phyloP scores from a whole-genome alignment of 495 filamentous ascomycete species.

The Annulohypoxylon nitens region DNA sequence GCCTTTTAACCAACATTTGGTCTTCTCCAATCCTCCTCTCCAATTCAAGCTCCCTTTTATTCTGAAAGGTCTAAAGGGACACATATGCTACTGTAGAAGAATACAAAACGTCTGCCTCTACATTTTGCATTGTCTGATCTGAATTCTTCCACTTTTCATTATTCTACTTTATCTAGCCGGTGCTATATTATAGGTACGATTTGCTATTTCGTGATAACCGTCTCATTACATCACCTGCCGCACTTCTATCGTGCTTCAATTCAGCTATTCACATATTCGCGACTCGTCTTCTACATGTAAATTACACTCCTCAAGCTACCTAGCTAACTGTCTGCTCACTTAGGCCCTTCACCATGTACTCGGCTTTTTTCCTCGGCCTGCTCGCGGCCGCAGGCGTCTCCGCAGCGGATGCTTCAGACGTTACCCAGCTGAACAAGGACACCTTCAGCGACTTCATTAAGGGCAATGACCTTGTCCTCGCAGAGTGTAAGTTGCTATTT shows the following conservation, averaged over 20 bases:
- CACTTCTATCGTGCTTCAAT: neutral
- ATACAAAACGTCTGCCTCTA: constrained; percentile 40
- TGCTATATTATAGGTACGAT: constrained; percentile 37
- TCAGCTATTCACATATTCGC: neutral
- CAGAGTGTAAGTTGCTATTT: constrained; percentile 73
- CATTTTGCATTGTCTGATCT: constrained; percentile 30
- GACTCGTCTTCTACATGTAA: neutral
- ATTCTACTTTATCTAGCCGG: constrained; percentile 28
- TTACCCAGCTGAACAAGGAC: constrained; percentile 84
- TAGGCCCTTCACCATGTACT: constrained; percentile 64
- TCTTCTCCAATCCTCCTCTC: constrained; percentile 40
- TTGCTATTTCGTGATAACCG: neutral
- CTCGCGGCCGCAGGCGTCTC: constrained; percentile 72
- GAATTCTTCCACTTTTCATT: constrained; percentile 21
- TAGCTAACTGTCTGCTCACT: constrained; percentile 29
- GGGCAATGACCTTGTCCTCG: constrained; percentile 83
- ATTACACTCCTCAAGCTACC: neutral
- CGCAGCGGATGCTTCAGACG: constrained; percentile 74
- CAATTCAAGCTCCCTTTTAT: constrained; percentile 38
- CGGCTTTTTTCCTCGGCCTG: constrained; percentile 66
- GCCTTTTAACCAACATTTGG: constrained; percentile 37
- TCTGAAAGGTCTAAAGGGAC: constrained; percentile 52
- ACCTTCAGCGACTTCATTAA: constrained; percentile 88
- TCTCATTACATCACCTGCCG: neutral
- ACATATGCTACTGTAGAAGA: constrained; percentile 49